Conservation (phyloP, 1,284 basidiomycete species). For the Sparassis latifolia region DNA sequence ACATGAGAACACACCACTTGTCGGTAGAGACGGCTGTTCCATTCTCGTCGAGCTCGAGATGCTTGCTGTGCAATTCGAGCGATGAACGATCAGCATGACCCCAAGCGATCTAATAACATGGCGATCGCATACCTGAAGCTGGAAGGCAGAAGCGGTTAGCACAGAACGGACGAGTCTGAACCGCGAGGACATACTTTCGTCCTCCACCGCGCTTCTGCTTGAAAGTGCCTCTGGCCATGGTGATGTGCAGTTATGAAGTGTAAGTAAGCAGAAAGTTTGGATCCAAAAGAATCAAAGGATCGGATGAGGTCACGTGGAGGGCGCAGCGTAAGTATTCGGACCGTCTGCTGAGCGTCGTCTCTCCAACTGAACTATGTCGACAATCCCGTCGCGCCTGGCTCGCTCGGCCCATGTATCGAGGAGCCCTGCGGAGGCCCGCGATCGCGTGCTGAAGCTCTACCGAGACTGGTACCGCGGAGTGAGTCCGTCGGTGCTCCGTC, state of each 20-base stretch:
- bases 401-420: conserved; percentile 56
- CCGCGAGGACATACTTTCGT: conserved; percentile 31
- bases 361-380: conserved; percentile 44
- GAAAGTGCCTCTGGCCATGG: conserved; percentile 51
- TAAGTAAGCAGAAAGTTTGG: background rate
- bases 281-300: background rate
- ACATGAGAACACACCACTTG: conserved; percentile 30
- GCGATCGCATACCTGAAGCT: conserved; percentile 24
- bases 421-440: conserved; percentile 63
- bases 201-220: conserved; percentile 86
- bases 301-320: background rate
- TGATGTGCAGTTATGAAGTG: conserved; percentile 1
- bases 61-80: conserved; percentile 34
- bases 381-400: conserved; percentile 89
- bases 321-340: background rate
- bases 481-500: conserved; percentile 23
- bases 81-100: conserved; percentile 1
- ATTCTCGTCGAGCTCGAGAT: conserved; percentile 54
- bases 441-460: conserved; percentile 76
- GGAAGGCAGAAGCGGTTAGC: conserved; percentile 1
- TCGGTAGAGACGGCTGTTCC: conserved; percentile 52
- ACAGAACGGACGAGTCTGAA: background rate
- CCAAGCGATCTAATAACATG: background rate
- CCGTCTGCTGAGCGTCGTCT: background rate
- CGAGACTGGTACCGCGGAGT: conserved; percentile 90